These are phyloP conservation scores for Plasmodium berghei DNA, from an alignment of 169 alveolate species.

Conservation along the genomic window DNA sequence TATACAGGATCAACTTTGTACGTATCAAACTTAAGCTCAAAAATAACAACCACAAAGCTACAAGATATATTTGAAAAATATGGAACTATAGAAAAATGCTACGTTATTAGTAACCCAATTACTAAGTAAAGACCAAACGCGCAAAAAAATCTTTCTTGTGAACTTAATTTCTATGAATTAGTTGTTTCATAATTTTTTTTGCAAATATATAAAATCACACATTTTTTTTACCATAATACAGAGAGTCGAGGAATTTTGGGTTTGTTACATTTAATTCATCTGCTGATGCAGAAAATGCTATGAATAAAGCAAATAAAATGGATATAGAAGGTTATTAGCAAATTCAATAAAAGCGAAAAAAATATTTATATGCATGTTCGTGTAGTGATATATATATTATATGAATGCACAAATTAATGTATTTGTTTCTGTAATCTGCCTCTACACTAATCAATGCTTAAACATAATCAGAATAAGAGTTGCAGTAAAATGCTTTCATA, in stretches of 20 bases:
- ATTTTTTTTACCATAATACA: slow-evolving; percentile 6
- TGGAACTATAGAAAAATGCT: slow-evolving; percentile 70
- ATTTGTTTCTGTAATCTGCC: background rate
- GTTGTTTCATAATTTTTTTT: too few species aligned
- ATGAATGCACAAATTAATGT: background rate
- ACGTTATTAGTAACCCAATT: slow-evolving; percentile 73
- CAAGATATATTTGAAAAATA: slow-evolving; percentile 73
- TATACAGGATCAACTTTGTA: slow-evolving; percentile 64
- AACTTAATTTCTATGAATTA: background rate
- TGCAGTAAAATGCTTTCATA: too few species aligned
- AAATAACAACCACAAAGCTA: slow-evolving; percentile 64
- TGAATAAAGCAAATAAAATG: slow-evolving; percentile 71
- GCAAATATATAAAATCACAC: too few species aligned
- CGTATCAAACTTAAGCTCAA: slow-evolving; percentile 73
- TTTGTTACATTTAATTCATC: slow-evolving; percentile 63
- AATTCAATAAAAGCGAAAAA: slow-evolving; percentile 4
- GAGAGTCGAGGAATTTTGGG: slow-evolving; percentile 76
- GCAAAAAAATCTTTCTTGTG: background rate
- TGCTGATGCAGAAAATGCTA: slow-evolving; percentile 62
- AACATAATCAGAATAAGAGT: too few species aligned
- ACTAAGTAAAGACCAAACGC: slow-evolving; percentile 26
- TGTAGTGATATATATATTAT: background rate
- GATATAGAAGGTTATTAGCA: slow-evolving; percentile 70
- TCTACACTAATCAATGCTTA: too few species aligned
- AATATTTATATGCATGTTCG: background rate